phyloP scores from a whole-genome alignment of 768 basidiomycete species.

The Amylocystis lapponica region DNA sequence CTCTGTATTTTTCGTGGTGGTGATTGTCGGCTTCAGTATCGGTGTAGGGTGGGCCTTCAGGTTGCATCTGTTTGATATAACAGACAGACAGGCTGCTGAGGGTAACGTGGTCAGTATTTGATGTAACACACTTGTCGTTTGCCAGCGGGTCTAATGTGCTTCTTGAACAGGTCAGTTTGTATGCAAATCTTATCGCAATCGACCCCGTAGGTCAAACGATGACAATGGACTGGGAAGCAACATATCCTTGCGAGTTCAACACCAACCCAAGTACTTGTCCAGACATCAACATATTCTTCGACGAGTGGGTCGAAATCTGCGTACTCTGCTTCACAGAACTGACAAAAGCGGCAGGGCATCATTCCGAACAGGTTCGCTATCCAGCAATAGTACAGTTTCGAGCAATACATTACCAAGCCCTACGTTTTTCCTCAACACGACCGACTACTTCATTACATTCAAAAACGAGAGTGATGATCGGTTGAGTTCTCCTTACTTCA shows the following conservation, averaged over 20 bases:
- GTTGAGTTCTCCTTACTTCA: constrained; percentile 6
- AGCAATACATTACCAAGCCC: constrained; percentile 1
- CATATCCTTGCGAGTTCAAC: background rate
- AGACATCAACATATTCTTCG: constrained; percentile 12
- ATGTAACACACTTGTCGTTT: too few relatives aligned
- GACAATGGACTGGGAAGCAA: constrained; percentile 9
- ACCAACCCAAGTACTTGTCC: constrained; percentile 6
- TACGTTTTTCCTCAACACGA: constrained; percentile 9
- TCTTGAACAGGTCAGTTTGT: constrained; percentile 8
- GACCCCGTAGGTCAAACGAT: constrained; percentile 8
- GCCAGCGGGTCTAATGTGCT: too few relatives aligned
- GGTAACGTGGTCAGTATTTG: too few relatives aligned
- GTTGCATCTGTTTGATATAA: too few relatives aligned
- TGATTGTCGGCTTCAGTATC: too few relatives aligned
- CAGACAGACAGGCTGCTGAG: too few relatives aligned
- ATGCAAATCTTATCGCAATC: constrained; percentile 10
- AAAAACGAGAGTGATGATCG: constrained; percentile 6
- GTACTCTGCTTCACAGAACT: too few relatives aligned
- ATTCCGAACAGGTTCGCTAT: background rate
- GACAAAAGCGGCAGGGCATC: constrained; percentile 2
- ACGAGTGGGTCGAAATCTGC: constrained; percentile 2
- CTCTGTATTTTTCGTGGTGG: too few relatives aligned
- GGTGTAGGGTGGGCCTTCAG: too few relatives aligned
- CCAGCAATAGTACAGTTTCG: background rate
- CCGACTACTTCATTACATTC: constrained; percentile 2